phyloP scores from a whole-genome alignment of 169 alveolate species.

The Plasmodium inui region DNA sequence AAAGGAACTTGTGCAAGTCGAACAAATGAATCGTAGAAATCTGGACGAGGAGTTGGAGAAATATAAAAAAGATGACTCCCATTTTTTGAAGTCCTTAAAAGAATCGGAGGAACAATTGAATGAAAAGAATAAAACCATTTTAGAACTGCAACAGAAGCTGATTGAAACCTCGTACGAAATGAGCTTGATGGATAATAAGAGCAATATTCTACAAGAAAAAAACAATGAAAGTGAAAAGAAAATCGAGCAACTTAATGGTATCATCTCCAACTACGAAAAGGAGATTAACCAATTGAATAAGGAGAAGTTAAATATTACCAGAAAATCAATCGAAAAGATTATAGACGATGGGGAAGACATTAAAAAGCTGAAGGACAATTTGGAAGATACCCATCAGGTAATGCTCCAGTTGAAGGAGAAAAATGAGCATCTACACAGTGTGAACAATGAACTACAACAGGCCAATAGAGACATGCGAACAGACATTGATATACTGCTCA shows the following conservation, averaged over 20 bases:
- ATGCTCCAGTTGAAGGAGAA: conserved; percentile 17
- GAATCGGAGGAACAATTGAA: conserved; percentile 56
- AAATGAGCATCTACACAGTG: conserved; percentile 28
- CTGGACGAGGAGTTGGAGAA: conserved; percentile 39
- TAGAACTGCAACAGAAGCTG: conserved; percentile 54
- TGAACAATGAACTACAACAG: conserved; percentile 33
- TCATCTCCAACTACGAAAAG: conserved; percentile 43
- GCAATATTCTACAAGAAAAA: conserved; percentile 21
- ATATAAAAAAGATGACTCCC: conserved; percentile 51
- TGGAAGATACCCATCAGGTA: conserved; percentile 34
- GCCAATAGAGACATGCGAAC: conserved; percentile 50
- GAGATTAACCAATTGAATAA: conserved; percentile 47
- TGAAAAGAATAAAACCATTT: conserved; percentile 46
- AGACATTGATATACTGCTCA: conserved; percentile 43
- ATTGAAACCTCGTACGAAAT: conserved; percentile 35
- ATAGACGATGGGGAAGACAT: conserved; percentile 68
- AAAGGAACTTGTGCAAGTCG: conserved; percentile 25
- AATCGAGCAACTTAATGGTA: conserved; percentile 27
- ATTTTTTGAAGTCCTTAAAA: conserved; percentile 47
- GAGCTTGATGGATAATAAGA: conserved; percentile 37
- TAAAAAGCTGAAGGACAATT: conserved; percentile 34
- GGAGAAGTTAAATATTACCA: conserved; percentile 41
- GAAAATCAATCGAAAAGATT: conserved; percentile 48
- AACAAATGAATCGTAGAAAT: conserved; percentile 37
- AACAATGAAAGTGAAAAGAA: conserved; percentile 38